phyloP scores from a whole-genome alignment of 768 basidiomycete genomes.

The Collybia nuda region DNA sequence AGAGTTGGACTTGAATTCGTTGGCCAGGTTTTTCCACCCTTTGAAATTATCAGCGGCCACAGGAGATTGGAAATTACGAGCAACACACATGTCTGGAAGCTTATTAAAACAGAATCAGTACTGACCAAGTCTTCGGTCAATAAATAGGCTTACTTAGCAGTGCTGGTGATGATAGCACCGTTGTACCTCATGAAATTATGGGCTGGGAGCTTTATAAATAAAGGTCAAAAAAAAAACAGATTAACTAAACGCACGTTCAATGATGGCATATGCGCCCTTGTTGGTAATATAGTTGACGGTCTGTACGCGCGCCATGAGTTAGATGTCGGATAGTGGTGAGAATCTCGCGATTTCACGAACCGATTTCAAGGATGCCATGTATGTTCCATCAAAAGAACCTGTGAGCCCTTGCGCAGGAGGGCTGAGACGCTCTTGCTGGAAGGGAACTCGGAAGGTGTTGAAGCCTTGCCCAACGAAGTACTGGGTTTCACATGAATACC shows the following conservation, averaged over 20 bases:
- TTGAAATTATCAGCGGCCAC: background rate
- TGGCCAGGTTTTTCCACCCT: conserved; percentile 62
- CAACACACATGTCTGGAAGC: conserved; percentile 49
- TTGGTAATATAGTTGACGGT: conserved; percentile 60
- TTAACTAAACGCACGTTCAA: conserved; percentile 46
- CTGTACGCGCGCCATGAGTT: conserved; percentile 20
- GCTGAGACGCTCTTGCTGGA: conserved; percentile 55
- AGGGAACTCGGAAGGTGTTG: conserved; percentile 64
- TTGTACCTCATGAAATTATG: conserved; percentile 68
- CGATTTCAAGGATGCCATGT: conserved; percentile 48
- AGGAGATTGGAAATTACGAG: no score
- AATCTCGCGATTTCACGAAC: conserved; percentile 22
- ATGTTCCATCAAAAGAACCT: conserved; percentile 51
- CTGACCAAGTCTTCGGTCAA: background rate
- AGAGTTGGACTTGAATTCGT: conserved; percentile 44
- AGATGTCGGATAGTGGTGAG: background rate
- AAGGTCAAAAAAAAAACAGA: background rate
- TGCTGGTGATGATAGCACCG: conserved; percentile 47
- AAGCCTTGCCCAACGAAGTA: conserved; percentile 57
- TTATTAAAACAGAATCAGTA: conserved; percentile 13
- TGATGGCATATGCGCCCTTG: conserved; percentile 55
- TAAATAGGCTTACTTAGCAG: conserved; percentile 37
- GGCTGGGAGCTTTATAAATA: conserved; percentile 26
- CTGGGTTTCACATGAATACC: conserved; percentile 26
- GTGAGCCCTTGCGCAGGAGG: conserved; percentile 54